phyloP scores from a whole-genome alignment of 768 basidiomycete genomes.

The Pleurotus eryngii region DNA sequence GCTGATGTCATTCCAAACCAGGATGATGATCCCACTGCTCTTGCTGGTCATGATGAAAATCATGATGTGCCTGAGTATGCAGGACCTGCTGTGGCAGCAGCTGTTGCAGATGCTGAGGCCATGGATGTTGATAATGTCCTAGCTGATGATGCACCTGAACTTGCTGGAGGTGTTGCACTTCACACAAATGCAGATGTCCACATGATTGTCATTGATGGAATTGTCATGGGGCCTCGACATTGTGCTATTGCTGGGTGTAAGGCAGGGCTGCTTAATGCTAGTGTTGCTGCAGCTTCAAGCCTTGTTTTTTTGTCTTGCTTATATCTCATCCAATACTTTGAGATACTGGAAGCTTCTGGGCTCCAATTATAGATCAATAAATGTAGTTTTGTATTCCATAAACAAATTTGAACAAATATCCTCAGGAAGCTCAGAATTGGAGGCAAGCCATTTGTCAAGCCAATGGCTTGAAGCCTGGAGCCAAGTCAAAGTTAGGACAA shows the following conservation, averaged over 20 bases:
- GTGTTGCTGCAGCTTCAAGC: no score
- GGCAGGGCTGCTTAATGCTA: background rate
- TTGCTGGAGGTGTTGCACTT: background rate
- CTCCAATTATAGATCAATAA: no score
- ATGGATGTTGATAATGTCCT: background rate
- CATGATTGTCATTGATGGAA: no score
- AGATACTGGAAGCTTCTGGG: no score
- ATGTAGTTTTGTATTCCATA: no score
- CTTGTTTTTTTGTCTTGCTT: no score
- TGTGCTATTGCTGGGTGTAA: conserved; percentile 10
- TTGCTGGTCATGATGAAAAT: conserved; percentile 4
- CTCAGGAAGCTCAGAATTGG: no score
- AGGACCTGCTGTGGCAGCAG: background rate
- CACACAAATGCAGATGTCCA: background rate
- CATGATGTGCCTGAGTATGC: background rate
- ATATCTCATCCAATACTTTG: no score
- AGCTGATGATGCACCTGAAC: background rate
- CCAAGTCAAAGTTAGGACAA: no score
- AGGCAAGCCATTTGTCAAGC: no score
- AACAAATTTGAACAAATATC: no score
- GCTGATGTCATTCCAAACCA: background rate
- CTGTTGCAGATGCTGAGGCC: background rate
- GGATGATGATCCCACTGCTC: background rate
- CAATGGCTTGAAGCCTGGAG: no score
- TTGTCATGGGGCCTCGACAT: background rate